A percentile compares a stretch with the other conserved stretches of the same genome.
Evolutionary conservation across 495 filamentous ascomycete genomes (phyloP).

Genomic region (Cercophora newfieldiana): DNA sequence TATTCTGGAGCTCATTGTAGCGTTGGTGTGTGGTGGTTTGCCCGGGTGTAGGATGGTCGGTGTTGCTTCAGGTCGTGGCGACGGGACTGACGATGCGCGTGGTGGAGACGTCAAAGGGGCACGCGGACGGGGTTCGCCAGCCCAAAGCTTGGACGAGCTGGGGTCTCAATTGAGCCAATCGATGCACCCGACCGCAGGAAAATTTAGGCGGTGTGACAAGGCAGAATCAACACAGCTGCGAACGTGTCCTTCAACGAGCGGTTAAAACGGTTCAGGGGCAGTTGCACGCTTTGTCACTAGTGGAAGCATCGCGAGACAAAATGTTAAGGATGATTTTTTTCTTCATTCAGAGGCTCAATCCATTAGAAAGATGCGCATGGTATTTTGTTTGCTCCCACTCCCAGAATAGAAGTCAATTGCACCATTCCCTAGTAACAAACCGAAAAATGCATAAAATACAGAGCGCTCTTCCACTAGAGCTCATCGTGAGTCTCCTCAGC

Average conservation of each 20-base stretch:
- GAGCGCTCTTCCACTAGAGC: conserved; percentile 51
- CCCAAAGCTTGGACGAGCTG: neutral
- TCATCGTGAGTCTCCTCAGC: conserved; percentile 61
- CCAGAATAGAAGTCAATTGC: conserved; percentile 22
- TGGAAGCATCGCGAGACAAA: neutral
- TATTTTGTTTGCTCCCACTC: conserved; percentile 33
- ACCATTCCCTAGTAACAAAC: conserved; percentile 27
- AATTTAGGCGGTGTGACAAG: neutral
- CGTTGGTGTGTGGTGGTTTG: neutral
- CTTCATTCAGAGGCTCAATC: conserved; percentile 14
- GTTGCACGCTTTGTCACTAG: neutral
- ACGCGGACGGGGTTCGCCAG: neutral
- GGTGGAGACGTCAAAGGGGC: neutral
- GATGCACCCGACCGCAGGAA: neutral
- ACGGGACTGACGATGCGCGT: neutral
- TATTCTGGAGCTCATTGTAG: conserved; percentile 50
- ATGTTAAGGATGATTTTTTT: conserved; percentile 7
- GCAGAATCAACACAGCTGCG: neutral
- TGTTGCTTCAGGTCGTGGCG: neutral
- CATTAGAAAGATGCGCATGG: conserved; percentile 29
- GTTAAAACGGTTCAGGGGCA: neutral
- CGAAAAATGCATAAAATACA: conserved; percentile 33
- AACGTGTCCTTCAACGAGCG: neutral
- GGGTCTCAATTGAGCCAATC: neutral
- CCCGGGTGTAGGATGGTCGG: neutral